A percentile compares a stretch with the other conserved stretches of the same genome.
Evolutionary conservation across 352 stramenopile species (phyloP).

Genomic region (Globisporangium abappressorium): DNA sequence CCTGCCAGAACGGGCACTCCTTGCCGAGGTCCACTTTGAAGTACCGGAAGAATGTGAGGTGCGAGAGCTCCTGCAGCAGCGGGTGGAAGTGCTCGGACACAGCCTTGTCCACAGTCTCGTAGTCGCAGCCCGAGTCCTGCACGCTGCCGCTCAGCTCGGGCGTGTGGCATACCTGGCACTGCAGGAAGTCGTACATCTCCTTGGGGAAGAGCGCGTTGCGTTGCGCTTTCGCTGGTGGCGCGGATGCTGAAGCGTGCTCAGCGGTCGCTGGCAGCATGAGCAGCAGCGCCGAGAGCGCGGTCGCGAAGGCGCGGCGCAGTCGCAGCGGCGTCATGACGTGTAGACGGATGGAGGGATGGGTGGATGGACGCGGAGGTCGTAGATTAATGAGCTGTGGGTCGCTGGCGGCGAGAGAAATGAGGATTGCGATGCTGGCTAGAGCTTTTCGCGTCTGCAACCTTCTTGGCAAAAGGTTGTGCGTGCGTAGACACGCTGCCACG

Average conservation of each 20-base stretch:
- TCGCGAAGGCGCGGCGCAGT: conserved; percentile 4
- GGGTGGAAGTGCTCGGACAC: conserved; percentile 82
- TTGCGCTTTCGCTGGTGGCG: neutral
- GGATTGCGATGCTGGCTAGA: neutral
- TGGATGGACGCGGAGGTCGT: neutral
- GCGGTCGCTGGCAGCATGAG: neutral
- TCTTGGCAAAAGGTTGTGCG: neutral
- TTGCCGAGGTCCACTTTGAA: conserved; percentile 92
- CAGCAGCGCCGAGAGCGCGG: conserved; percentile 8
- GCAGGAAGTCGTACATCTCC: conserved; percentile 74
- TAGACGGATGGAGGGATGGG: neutral
- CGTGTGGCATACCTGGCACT: conserved; percentile 81
- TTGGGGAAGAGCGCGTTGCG: conserved; percentile 39
- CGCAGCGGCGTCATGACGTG: conserved; percentile 3
- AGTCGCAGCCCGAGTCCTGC: conserved; percentile 81
- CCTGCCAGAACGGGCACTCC: conserved; percentile 88
- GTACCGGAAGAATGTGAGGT: conserved; percentile 91
- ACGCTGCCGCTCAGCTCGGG: conserved; percentile 79
- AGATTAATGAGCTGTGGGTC: neutral
- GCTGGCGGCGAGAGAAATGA: conserved; percentile 6
- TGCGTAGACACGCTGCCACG: conserved; percentile 9
- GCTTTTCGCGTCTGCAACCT: conserved; percentile 4
- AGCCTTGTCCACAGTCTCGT: conserved; percentile 81
- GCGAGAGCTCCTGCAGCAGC: conserved; percentile 71
- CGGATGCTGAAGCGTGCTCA: neutral